These are phyloP conservation scores for Xylaria scruposa DNA, from an alignment of 495 filamentous ascomycete species.

Conservation along the genomic window DNA sequence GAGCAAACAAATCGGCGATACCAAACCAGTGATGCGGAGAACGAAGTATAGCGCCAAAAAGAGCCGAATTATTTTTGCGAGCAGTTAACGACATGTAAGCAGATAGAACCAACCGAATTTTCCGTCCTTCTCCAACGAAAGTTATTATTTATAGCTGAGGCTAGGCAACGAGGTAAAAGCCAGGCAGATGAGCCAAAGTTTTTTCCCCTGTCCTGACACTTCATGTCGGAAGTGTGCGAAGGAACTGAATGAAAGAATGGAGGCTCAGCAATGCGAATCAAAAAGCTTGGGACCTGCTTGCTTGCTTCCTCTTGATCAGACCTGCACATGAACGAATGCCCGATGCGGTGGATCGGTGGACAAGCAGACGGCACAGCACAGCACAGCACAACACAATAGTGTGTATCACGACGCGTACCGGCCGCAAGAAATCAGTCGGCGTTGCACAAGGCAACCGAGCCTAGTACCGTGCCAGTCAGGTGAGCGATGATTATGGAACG, in stretches of 20 bases:
- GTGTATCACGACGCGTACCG: neutral
- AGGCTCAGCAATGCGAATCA: neutral
- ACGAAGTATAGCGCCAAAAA: neutral
- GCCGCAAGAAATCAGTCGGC: neutral
- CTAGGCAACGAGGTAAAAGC: neutral
- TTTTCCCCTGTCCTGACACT: neutral
- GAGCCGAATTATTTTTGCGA: neutral
- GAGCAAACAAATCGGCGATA: neutral
- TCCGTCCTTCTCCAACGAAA: neutral
- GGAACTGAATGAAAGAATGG: neutral
- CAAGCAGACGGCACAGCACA: neutral
- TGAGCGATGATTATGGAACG: neutral
- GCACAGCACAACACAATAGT: neutral
- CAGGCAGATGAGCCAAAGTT: neutral
- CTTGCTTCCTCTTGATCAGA: too few relatives aligned
- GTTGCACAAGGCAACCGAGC: neutral
- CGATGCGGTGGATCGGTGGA: conserved; percentile 1
- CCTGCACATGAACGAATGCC: neutral
- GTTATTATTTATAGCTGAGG: neutral
- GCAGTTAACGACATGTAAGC: neutral
- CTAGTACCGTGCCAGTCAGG: neutral
- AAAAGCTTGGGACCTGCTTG: too few relatives aligned
- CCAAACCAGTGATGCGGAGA: neutral
- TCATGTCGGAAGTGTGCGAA: neutral
- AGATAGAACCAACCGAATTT: neutral